A percentile compares a stretch with the other conserved stretches of the same genome.
phyloP scores from a whole-genome alignment of 2,329 filamentous ascomycete species.

The Aspergillus spinulosporus region DNA sequence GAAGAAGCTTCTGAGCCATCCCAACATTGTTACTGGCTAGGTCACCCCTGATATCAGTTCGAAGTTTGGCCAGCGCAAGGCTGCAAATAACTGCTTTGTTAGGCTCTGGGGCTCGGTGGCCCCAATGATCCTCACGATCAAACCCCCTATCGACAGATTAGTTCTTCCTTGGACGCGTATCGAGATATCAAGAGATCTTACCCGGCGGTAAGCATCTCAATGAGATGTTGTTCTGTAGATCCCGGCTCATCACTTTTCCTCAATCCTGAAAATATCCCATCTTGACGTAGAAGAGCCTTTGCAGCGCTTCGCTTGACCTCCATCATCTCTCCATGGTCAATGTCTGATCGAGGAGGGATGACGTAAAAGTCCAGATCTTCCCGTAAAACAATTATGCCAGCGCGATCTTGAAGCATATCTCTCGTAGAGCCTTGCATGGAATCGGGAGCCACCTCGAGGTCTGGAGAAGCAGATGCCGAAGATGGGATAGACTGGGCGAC shows the following conservation, averaged over 20 bases:
- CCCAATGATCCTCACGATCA: conserved; percentile 93
- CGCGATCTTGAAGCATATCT: conserved; percentile 81
- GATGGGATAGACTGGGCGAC: conserved; percentile 91
- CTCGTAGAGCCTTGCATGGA: conserved; percentile 68
- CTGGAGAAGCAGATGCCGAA: conserved; percentile 63
- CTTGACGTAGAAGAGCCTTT: conserved; percentile 78
- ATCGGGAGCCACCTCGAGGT: conserved; percentile 66
- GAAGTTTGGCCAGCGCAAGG: conserved; percentile 84
- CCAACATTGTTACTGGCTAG: conserved; percentile 75
- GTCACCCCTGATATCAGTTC: conserved; percentile 83
- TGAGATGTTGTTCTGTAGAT: conserved; percentile 95
- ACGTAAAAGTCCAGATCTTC: conserved; percentile 98
- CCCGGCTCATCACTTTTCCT: conserved; percentile 94
- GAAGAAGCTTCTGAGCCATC: conserved; percentile 95
- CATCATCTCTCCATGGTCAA: conserved; percentile 87
- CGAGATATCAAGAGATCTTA: conserved; percentile 51
- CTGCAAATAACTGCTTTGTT: conserved; percentile 99
- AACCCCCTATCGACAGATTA: conserved; percentile 68
- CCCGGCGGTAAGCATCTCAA: conserved; percentile 99
- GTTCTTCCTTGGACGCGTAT: neutral
- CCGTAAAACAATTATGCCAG: conserved; percentile 92
- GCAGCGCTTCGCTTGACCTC: conserved; percentile 92
- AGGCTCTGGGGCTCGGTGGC: conserved; percentile 93
- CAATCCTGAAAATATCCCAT: conserved; percentile 93
- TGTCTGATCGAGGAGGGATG: conserved; percentile 82